These are phyloP conservation scores for Tricholoma sp. DNA, from an alignment of 768 basidiomycete genomes.

Conservation along the genomic window DNA sequence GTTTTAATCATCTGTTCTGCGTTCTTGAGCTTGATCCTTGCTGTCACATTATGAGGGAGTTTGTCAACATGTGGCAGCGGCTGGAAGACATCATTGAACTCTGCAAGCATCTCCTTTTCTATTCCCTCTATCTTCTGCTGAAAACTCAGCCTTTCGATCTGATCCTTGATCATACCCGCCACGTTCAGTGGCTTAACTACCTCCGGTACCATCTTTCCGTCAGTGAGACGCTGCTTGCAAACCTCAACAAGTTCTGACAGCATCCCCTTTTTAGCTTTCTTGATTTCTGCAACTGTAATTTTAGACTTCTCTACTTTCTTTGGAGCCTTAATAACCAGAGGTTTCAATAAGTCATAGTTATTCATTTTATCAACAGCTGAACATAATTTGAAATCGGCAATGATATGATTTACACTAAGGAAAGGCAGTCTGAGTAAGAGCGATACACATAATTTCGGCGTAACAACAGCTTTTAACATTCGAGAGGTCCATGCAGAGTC, in stretches of 20 bases:
- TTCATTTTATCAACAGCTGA: too few species aligned
- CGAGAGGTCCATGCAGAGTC: background rate
- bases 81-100: background rate
- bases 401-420: constrained; percentile 3
- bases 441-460: constrained; percentile 1
- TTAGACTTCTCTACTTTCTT: too few species aligned
- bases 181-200: background rate
- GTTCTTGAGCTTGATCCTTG: background rate
- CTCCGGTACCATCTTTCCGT: background rate
- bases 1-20: background rate
- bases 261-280: too few species aligned
- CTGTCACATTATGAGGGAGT: background rate
- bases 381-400: too few species aligned
- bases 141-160: background rate
- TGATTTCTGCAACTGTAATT: too few species aligned
- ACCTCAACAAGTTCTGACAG: background rate
- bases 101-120: background rate
- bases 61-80: background rate
- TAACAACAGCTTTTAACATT: background rate
- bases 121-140: background rate
- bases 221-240: background rate
- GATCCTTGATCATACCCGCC: background rate
- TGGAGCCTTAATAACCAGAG: too few species aligned
- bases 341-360: too few species aligned
- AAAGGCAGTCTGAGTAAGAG: constrained; percentile 6